These are phyloP conservation scores for Carpinus viminea DNA, from an alignment of 306 rosid species.

Conservation along the genomic window DNA sequence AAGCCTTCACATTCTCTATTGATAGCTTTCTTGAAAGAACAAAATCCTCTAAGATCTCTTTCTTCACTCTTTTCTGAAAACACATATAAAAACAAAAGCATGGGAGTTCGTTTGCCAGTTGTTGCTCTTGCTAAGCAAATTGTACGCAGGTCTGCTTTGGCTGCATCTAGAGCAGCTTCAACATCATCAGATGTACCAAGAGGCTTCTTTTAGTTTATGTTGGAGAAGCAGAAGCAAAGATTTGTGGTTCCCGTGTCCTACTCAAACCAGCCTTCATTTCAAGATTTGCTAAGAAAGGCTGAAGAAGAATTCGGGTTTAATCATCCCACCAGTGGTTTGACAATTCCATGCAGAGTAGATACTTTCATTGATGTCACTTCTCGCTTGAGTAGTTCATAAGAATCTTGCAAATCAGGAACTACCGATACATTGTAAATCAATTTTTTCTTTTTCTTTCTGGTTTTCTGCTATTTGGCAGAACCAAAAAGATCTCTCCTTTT, in stretches of 20 bases:
- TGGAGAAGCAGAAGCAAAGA: conserved; percentile 41
- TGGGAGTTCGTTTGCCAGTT: conserved; percentile 32
- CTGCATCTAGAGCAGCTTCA: background rate
- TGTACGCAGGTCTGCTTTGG: background rate
- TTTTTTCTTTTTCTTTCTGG: background rate
- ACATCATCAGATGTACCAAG: conserved; percentile 40
- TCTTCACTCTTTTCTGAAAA: background rate
- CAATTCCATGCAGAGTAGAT: conserved; percentile 31
- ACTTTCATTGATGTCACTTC: conserved; percentile 4
- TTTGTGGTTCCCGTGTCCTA: conserved; percentile 37
- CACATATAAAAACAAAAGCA: background rate
- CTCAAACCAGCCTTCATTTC: conserved; percentile 45
- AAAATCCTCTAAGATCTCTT: background rate
- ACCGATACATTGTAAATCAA: background rate
- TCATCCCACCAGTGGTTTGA: conserved; percentile 52
- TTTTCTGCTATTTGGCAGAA: background rate
- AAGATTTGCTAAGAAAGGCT: conserved; percentile 35
- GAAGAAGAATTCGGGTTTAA: conserved; percentile 51
- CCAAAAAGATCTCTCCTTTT: background rate
- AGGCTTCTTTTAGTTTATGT: conserved; percentile 49
- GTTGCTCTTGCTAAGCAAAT: conserved; percentile 18
- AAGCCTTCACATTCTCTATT: background rate
- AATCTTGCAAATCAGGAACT: background rate
- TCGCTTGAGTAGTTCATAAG: background rate
- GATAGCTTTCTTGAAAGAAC: background rate